Evolutionary conservation across 345 rosid genomes (phyloP).

Genomic region (Eucalyptus viminalis): DNA sequence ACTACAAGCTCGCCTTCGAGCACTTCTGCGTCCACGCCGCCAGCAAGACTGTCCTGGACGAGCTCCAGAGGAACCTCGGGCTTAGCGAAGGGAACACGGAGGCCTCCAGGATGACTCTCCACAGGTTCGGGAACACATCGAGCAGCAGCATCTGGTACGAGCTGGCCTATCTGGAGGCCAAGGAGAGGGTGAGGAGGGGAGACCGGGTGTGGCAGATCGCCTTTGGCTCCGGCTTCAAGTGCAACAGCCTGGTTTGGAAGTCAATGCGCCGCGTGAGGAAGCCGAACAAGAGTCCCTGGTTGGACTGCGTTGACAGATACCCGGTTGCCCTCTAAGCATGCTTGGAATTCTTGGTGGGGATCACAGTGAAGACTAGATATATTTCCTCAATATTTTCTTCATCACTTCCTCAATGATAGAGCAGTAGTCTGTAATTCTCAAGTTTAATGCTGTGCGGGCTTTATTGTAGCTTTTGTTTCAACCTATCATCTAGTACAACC

Average conservation of each 20-base stretch:
- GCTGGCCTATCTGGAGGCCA: constrained; percentile 83
- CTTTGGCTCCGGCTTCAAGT: constrained; percentile 88
- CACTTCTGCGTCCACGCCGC: constrained; percentile 90
- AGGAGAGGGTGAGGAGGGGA: constrained; percentile 60
- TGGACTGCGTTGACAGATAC: constrained; percentile 50
- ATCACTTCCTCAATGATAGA: background rate
- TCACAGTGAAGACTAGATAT: background rate
- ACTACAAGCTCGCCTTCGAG: constrained; percentile 93
- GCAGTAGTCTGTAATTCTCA: background rate
- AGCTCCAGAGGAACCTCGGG: constrained; percentile 76
- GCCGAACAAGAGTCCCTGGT: constrained; percentile 73
- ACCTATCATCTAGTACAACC: background rate
- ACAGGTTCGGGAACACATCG: constrained; percentile 84
- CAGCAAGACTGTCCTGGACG: constrained; percentile 71
- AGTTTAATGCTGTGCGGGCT: background rate
- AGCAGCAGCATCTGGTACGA: constrained; percentile 95
- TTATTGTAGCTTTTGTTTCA: background rate
- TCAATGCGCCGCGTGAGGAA: constrained; percentile 57
- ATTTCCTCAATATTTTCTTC: background rate
- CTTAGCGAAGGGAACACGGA: constrained; percentile 73
- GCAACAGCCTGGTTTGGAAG: constrained; percentile 87
- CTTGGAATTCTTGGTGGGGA: background rate
- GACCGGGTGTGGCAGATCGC: constrained; percentile 89
- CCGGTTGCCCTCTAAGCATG: constrained; percentile 18
- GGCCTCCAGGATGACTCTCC: constrained; percentile 79